Evolutionary conservation across 169 alveolate species (phyloP), one percentile per base, ranked within the genome.

Genomic region (Eimeria falciformis): DNA sequence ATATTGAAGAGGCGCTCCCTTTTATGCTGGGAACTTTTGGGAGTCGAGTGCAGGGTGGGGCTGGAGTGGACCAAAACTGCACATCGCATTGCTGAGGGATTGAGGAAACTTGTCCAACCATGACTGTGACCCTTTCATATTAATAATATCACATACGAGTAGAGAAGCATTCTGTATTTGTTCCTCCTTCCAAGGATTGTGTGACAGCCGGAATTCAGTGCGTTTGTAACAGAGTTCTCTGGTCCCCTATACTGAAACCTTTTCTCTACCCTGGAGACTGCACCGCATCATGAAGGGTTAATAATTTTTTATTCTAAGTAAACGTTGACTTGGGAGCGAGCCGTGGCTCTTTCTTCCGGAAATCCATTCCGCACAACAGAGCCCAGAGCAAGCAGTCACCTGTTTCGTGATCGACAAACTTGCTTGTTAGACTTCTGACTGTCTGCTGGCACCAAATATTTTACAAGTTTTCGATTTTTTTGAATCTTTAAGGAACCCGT

Each of bases 11-110:
- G 53, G 45, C 50, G 45, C 50, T 53, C 53, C 33, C 40, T 0
- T 33, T 33, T 33, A 33, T 33, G 40, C 4, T 33, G 40, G 2
- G 40, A 33, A 9, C 33, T 50, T 71, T 17, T 40, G 50, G 33
- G 46, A 43, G 89, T 50, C 73, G 73, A 47, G 89, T 55, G 45
- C 75, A 55, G 43, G 23, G 47, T 50, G 89, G 89, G 89, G 89
- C 89, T 79, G 89, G 89, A 79, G 73, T 55, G 89, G 89, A 79
- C 69, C 89, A 79, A 79, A 55, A 27, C 75, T 50, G 89, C 89
- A 79, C 89, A 79, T 50, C 21, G n/a, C 73, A 53, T 79, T 79
- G 47, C 89, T 79, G 75, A 3, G 75, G 23, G 21, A 79, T 33
- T 40, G 43, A 29, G 55, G 37, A 55, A 50, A 47, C 27, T 79